Evolutionary conservation across 1,139 yeast genomes (phyloP).

Genomic region (Hyphopichia wangnamkhiaoensis): DNA sequence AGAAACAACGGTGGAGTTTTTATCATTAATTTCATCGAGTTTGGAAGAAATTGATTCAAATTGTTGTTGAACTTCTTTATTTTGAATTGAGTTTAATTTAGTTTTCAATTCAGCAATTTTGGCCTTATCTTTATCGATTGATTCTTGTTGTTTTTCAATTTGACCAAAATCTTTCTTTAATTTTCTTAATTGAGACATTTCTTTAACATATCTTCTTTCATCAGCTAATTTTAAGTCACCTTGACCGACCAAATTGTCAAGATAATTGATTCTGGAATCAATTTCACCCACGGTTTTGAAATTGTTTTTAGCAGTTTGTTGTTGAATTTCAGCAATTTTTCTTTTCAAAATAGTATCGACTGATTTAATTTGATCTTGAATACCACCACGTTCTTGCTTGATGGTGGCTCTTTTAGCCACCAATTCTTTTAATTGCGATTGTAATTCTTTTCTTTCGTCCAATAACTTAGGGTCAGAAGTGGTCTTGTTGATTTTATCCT

Average conservation of each 20-base stretch:
- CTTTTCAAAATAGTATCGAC: constrained; percentile 74
- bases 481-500: constrained; percentile 44
- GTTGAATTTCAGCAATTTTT: constrained; percentile 73
- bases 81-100: constrained; percentile 61
- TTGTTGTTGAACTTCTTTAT: constrained; percentile 61
- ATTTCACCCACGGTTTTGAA: constrained; percentile 79
- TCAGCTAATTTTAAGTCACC: constrained; percentile 89
- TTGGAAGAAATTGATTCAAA: constrained; percentile 64
- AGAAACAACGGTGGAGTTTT: constrained; percentile 65
- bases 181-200: constrained; percentile 81
- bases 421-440: constrained; percentile 63
- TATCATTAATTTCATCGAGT: constrained; percentile 58
- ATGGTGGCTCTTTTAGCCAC: constrained; percentile 66
- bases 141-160: constrained; percentile 72
- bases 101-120: constrained; percentile 77
- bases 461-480: constrained; percentile 43
- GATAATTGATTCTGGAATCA: constrained; percentile 66
- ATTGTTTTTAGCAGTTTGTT: constrained; percentile 65
- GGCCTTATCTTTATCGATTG: constrained; percentile 77
- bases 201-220: constrained; percentile 84
- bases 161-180: constrained; percentile 76
- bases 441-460: constrained; percentile 66
- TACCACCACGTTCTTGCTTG: constrained; percentile 66
- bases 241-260: constrained; percentile 74
- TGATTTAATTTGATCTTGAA: constrained; percentile 72